Evolutionary conservation across 371 early-diverging fungal genomes (phyloP), one percentile per base, ranked within the genome.

Genomic region (Mucor mucedo): DNA sequence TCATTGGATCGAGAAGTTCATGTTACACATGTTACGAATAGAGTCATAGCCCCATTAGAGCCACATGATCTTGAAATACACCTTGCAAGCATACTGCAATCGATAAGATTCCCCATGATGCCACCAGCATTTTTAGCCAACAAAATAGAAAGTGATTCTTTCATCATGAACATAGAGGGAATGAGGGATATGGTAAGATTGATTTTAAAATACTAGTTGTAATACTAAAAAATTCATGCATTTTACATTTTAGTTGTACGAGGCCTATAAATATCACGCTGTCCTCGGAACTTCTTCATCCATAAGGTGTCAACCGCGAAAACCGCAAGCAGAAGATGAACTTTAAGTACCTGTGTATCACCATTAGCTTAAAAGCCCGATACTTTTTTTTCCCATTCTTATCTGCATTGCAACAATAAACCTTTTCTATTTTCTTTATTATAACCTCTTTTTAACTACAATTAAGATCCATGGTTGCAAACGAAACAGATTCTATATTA

Each of bases 31-130:
- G 7, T 35, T 29, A 11, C 41, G 3, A 52, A 33, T 3, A 60
- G 35, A 38, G 50, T 47, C 4, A 55, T 54, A 13, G 7, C 21
- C 14, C 52, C 40, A 16, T n/a, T 52, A 38, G 55, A 45, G 32
- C 55, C 62, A 14, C 33, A 50, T 27, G 44, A 58, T 27, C 38
- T 64, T 11, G 35, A 27, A 29, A 30, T 29, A 29, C 61, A 68
- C 39, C 32, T 72, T 21, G 66, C 63, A 13, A 58, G 40, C 3
- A 68, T 86, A 32, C 60, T 86, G 5, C 81, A 78, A 28, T 79
- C 77, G 47, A 76, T 86, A 39, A 68, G 85, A 28, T 86, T 86
- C 47, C 87, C 87, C 0, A 65, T 86, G 63, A 86, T 86, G 75
- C 63, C 72, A 50, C 77, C 81, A 27, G 63, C 70, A 32, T 86